Base-by-base conservation (phyloP, 306 rosid genomes). In the Prunus fruticosa region DNA sequence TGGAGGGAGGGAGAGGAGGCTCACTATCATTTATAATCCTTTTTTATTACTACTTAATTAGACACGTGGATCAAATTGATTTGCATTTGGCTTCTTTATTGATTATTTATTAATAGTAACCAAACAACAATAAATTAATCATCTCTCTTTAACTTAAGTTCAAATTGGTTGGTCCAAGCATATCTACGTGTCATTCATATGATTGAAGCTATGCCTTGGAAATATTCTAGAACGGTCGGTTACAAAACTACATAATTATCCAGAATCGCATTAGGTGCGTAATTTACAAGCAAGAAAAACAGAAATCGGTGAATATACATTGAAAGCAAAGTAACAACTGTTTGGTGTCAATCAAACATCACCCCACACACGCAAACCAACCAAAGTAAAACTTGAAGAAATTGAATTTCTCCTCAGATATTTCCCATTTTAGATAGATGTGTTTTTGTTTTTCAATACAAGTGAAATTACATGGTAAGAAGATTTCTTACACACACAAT, bases 381-480 rank as follows among this genome's bases (percentile, higher is more conserved):
- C 41, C 41, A 1, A 34, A 47, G 16, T 47, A 47, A 47, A 12
- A 38, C 52, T 4, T 47, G 4, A 11, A 47, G 51, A 47, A 47
- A 47, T 47, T 47, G 51, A 13, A 11, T 47, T 10, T 47, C 52
- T 47, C 16, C 5, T 2, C 0, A 0, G 43, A 38, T 38, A 38
- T 38, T 38, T 38, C 9, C 2, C 9, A 38, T 38, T 38, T 38
- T 38, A 38, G 43, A 38, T 38, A 1, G 6, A 1, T 38, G 9
- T 38, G 41, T 6, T 34, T 6, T 34, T 32, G 4, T 30, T 32
- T 32, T 4, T 4, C 1, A 27, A 2, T 27, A 27, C 28, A 27
- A 25, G 27, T 25, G 27, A 25, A 25, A 25, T 2, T 25, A 25
- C 0, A 2, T 2, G 0, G 0, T 0, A 34, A 0, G 0, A 6